Base-by-base conservation (phyloP, 2,329 filamentous ascomycete genomes). In the Botrytis medusae region DNA sequence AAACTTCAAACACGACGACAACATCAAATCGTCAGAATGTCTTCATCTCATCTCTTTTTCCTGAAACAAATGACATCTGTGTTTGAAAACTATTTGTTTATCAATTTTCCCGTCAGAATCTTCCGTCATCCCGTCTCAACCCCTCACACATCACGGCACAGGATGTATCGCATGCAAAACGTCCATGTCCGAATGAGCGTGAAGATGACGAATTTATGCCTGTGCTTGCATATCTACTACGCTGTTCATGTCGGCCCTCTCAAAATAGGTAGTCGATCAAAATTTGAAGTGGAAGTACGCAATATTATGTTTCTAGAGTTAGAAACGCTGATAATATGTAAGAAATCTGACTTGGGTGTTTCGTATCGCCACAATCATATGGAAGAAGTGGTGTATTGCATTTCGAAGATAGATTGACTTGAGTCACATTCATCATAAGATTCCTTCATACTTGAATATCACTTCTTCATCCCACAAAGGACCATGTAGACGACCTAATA, bases 121-220 rank as follows among this genome's bases (percentile, higher is more conserved):
- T 57, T 44, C 61, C 37, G 61, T 42, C 37, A 42, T 63, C 40
- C 61, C 37, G 37, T 44, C 37, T n/a, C 37, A 40, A 29, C 37
- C 18, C 61, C 37, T 63, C 61, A 63, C 40, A n/a, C 40, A 42
- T 54, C 37, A 63, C 61, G n/a, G 61, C 61, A n/a, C 37, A n/a
- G 16, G 14, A 18, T 63, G 61, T 22, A 29, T 29, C 61, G n/a
- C 37, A 44, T 42, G 37, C 61, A 63, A 63, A 63, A 4, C 37
- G 25, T 63, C n/a, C 61, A 40, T 63, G 61, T 42, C 61, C 37
- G 37, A 20, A 63, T 57, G n/a, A 29, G 61, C 61, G 20, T 63
- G n/a, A n/a, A 25, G 16, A 63, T 63, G 61, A 63, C 37, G 37
- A 63, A 63, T 42, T 12, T n/a, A 63, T 63, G 37, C 25, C 22